phyloP scores from a whole-genome alignment of 768 basidiomycete species.

The Lactarius psammicola region DNA sequence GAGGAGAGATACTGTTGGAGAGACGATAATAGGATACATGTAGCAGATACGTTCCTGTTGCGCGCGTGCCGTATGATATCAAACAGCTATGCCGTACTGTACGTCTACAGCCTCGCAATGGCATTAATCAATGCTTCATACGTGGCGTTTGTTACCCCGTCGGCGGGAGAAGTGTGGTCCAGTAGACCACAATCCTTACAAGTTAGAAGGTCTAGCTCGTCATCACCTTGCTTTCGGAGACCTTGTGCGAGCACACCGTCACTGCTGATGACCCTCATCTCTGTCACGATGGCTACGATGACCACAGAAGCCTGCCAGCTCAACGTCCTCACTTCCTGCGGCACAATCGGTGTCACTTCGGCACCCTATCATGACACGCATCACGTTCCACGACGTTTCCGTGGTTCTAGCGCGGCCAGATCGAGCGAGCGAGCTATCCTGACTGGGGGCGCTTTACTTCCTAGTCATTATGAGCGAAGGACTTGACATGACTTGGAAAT shows the following conservation, averaged over 20 bases:
- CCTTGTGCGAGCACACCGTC: background rate
- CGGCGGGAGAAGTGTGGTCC: background rate
- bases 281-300: background rate
- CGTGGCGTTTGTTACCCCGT: background rate
- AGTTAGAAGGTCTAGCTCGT: background rate
- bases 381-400: background rate
- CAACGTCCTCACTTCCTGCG: background rate
- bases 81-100: background rate
- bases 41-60: background rate
- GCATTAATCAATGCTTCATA: background rate
- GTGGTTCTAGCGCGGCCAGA: background rate
- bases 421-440: background rate
- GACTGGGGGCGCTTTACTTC: background rate
- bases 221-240: background rate
- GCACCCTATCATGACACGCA: background rate
- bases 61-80: background rate
- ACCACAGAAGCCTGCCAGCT: constrained; percentile 1
- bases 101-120: background rate
- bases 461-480: background rate
- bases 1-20: background rate
- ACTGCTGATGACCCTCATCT: background rate
- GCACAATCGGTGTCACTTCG: background rate
- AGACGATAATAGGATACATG: background rate
- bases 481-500: background rate
- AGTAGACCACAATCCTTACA: background rate